Base-by-base conservation (phyloP, 2,329 filamentous ascomycete genomes). In the Arthrobotrys musiformis region DNA sequence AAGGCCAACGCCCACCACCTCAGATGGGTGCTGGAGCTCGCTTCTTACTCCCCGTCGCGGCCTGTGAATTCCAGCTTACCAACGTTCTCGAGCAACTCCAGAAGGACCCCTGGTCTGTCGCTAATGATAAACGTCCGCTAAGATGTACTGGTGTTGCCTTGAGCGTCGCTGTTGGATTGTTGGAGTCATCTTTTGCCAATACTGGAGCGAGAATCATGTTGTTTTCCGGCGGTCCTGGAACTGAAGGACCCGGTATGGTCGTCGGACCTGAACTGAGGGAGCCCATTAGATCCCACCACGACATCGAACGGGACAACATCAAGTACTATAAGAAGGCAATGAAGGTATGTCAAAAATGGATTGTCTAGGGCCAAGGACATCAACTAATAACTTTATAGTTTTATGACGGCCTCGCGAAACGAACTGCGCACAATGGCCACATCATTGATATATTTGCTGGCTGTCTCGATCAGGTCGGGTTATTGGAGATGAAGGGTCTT, bases 261-360 rank as follows among this genome's bases (percentile, higher is more conserved):
- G 95, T 99, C 82, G 94, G 94, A 1, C 93, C 95, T 24, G 95
- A 99, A 85, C 86, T 99, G 79, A 92, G 94, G 83, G 95, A 99
- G 83, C 93, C 96, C 8, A 98, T 99, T 80, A 91, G 95, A 82
- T 98, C 94, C 46, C 95, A 99, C 85, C 95, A 99, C 84, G 95
- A 99, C 82, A 99, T 99, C 84, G 95, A 99, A 83, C 90, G 94
- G 72, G 95, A 99, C 84, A 97, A 97, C 83, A 97, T 97, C 86
- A 99, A 99, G 85, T 97, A 98, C 85, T 98, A 97, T 86, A 99
- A 99, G 88, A 99, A 99, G 86, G 95, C 95, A 22, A 85, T 97
- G 61, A 99, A 98, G 89, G 92, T 93, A 84, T 35, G 56, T n/a
- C 40, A 24, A 35, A 67, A n/a, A 75, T n/a, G n/a, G n/a, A n/a